Evolutionary conservation across 805 yeast genomes (phyloP).

Genomic region (Wickerhamia fluorescens): DNA sequence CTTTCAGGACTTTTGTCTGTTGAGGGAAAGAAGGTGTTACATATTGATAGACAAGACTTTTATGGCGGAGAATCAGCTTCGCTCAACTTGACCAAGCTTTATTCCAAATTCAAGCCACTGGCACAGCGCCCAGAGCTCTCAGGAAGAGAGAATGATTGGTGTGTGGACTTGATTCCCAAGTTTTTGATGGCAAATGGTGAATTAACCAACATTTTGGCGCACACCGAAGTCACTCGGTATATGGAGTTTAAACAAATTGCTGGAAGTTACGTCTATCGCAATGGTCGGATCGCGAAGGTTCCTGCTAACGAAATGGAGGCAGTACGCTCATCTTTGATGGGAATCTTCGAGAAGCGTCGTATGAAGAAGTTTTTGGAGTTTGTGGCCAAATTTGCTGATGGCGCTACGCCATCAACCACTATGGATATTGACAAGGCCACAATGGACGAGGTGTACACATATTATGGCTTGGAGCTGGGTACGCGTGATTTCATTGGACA

Average conservation of each 20-base stretch:
- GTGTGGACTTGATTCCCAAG: conserved; percentile 94
- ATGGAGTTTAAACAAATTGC: conserved; percentile 93
- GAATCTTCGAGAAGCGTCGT: conserved; percentile 91
- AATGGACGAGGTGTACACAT: conserved; percentile 83
- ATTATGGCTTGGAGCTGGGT: conserved; percentile 86
- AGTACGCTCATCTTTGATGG: conserved; percentile 85
- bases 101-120: conserved; percentile 77
- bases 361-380: conserved; percentile 89
- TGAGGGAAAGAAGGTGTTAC: conserved; percentile 97
- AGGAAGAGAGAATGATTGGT: conserved; percentile 92
- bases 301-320: conserved; percentile 93
- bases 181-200: conserved; percentile 97
- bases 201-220: conserved; percentile 88
- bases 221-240: conserved; percentile 92
- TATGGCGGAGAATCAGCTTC: conserved; percentile 94
- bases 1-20: conserved; percentile 89
- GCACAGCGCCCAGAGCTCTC: conserved; percentile 59
- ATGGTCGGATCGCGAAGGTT: conserved; percentile 88
- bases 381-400: conserved; percentile 78
- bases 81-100: conserved; percentile 60
- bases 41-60: conserved; percentile 92
- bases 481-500: conserved; percentile 97
- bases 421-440: conserved; percentile 80
- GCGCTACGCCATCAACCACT: conserved; percentile 74
- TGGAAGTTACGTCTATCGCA: conserved; percentile 91